Evolutionary conservation across 495 filamentous ascomycete genomes (phyloP).

Genomic region (Bathelium albidoporum): DNA sequence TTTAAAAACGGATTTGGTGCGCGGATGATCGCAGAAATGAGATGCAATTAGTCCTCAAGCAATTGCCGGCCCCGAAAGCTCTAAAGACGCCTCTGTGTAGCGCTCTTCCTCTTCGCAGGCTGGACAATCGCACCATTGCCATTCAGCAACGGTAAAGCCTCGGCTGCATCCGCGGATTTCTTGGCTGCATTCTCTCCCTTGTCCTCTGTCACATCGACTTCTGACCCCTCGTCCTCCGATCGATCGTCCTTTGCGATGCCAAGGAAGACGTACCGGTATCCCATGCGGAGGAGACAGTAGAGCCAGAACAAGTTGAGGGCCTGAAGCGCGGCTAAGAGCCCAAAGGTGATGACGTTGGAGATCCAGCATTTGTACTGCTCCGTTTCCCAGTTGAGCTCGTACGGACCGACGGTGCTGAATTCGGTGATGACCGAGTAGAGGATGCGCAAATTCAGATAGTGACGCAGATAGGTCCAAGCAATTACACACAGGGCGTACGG

Average conservation of each 20-base stretch:
- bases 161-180: too few relatives aligned
- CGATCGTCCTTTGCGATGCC: conserved; percentile 26
- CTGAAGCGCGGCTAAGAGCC: conserved; percentile 28
- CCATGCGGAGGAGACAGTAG: conserved; percentile 27
- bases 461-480: conserved; percentile 86
- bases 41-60: too few relatives aligned
- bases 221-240: conserved; percentile 31
- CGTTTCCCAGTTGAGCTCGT: conserved; percentile 29
- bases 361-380: conserved; percentile 37
- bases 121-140: too few relatives aligned
- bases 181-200: too few relatives aligned
- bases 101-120: too few relatives aligned
- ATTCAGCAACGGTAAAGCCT: too few relatives aligned
- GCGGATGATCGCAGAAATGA: too few relatives aligned
- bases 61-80: too few relatives aligned
- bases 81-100: too few relatives aligned
- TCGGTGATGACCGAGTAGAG: conserved; percentile 75
- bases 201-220: too few relatives aligned
- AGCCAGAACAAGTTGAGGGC: conserved; percentile 34
- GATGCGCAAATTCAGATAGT: conserved; percentile 83
- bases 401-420: conserved; percentile 82
- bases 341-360: conserved; percentile 29
- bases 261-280: conserved; percentile 20
- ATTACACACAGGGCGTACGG: conserved; percentile 78
- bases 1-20: too few relatives aligned